Conservation (phyloP, 2,329 filamentous ascomycete genomes). For the Trichoderma brevicompactum region DNA sequence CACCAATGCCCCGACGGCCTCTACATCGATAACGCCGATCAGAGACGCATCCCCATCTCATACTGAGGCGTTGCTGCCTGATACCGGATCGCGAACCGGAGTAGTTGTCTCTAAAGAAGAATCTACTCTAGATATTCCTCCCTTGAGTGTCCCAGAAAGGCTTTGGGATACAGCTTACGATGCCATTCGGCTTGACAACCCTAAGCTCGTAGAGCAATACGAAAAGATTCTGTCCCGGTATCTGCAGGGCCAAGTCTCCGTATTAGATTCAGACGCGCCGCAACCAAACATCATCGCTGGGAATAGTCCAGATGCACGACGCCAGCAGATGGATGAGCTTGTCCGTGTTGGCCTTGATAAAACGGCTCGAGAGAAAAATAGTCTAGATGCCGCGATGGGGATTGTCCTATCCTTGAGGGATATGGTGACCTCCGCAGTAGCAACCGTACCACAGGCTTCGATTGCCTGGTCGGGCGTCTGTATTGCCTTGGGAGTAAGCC, state of each 20-base stretch:
- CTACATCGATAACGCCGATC: background rate
- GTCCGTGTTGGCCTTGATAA: constrained; percentile 38
- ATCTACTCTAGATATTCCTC: background rate
- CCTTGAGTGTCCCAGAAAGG: background rate
- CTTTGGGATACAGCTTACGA: constrained; percentile 36
- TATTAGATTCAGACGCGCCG: background rate
- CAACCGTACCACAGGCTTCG: constrained; percentile 41
- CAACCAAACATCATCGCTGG: constrained; percentile 11
- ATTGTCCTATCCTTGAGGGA: constrained; percentile 35
- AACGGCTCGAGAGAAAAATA: constrained; percentile 36
- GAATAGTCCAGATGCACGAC: constrained; percentile 14
- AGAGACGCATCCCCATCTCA: background rate
- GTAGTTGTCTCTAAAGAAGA: background rate
- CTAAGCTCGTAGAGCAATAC: constrained; percentile 32
- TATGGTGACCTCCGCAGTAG: constrained; percentile 37
- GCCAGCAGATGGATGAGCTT: constrained; percentile 39
- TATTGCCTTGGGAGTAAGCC: constrained; percentile 40
- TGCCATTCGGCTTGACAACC: constrained; percentile 29
- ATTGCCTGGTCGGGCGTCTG: constrained; percentile 46
- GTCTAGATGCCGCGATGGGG: constrained; percentile 35
- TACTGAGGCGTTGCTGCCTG: background rate
- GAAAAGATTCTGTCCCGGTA: constrained; percentile 32
- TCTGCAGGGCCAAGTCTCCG: constrained; percentile 13
- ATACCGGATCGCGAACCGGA: background rate
- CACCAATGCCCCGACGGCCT: background rate